phyloP scores from a whole-genome alignment of 305 asterid genomes.

The Petunia hybrid region DNA sequence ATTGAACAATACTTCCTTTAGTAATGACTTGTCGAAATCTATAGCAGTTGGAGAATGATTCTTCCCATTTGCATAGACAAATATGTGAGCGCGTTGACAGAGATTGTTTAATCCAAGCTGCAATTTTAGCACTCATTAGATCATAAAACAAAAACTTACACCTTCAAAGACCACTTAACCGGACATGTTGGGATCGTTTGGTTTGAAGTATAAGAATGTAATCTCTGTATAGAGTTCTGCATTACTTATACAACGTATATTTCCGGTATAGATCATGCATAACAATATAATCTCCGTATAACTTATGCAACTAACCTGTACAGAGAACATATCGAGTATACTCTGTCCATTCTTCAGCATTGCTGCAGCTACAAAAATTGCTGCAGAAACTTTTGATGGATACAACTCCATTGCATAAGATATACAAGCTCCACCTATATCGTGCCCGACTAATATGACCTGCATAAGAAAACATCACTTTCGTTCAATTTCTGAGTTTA shows the following conservation, averaged over 20 bases:
- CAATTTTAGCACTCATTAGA: not conserved
- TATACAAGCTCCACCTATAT: conserved; percentile 66
- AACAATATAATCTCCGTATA: not conserved
- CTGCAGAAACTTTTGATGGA: conserved; percentile 55
- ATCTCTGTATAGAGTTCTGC: not conserved
- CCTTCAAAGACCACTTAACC: too few species aligned
- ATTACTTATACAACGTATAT: not conserved
- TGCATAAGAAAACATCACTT: conserved; percentile 10
- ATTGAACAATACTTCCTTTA: conserved; percentile 57
- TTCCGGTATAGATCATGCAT: not conserved
- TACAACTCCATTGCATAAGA: conserved; percentile 66
- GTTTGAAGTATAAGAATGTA: not conserved
- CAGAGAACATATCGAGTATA: conserved; percentile 60
- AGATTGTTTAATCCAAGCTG: conserved; percentile 51
- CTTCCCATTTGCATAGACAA: conserved; percentile 56
- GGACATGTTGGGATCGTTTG: too few species aligned
- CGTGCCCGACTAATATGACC: conserved; percentile 74
- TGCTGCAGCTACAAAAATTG: conserved; percentile 66
- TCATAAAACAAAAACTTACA: too few species aligned
- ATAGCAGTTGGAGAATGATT: conserved; percentile 57
- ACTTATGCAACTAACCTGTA: conserved; percentile 43
- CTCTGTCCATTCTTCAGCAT: conserved; percentile 56
- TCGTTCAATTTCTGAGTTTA: not conserved
- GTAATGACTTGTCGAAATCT: conserved; percentile 51
- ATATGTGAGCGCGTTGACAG: conserved; percentile 54